phyloP scores from a whole-genome alignment of 2,329 filamentous ascomycete genomes.

The Aspergillus unguis region DNA sequence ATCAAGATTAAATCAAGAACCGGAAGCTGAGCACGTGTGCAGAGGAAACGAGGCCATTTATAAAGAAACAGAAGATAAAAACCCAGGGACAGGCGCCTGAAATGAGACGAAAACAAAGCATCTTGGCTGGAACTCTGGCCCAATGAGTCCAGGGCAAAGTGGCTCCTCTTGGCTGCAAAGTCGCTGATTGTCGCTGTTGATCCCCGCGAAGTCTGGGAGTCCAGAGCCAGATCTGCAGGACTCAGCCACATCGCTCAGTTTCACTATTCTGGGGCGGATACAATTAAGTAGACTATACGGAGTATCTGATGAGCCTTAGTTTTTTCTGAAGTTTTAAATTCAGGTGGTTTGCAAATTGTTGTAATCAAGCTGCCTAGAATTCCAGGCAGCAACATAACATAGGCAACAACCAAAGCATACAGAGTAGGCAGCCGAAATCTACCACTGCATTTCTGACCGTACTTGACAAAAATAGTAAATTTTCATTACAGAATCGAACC shows the following conservation, averaged over 20 bases:
- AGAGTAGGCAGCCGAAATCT: background rate
- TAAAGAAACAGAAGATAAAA: background rate
- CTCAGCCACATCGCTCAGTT: background rate
- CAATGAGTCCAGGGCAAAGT: background rate
- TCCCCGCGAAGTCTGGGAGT: no score
- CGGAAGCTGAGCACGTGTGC: constrained; percentile 5
- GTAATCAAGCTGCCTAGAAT: constrained; percentile 3
- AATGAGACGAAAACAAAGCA: constrained; percentile 2
- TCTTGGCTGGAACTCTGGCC: constrained; percentile 3
- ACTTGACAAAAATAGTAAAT: no score
- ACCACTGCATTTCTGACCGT: no score
- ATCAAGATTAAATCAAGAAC: background rate
- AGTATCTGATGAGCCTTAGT: no score
- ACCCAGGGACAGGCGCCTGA: background rate
- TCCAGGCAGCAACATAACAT: background rate
- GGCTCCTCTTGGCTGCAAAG: constrained; percentile 4
- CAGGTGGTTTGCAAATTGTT: no score
- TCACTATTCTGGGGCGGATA: no score
- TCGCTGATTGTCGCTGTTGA: no score
- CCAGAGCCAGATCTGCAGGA: background rate
- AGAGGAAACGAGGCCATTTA: background rate
- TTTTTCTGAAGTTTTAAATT: no score
- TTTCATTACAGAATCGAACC: no score
- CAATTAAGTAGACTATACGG: no score
- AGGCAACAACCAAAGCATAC: no score